Percentiles rank a stretch among this genome's conserved stretches.
Conservation (phyloP, 2,329 filamentous ascomycete species). For the Penicillium sp. region DNA sequence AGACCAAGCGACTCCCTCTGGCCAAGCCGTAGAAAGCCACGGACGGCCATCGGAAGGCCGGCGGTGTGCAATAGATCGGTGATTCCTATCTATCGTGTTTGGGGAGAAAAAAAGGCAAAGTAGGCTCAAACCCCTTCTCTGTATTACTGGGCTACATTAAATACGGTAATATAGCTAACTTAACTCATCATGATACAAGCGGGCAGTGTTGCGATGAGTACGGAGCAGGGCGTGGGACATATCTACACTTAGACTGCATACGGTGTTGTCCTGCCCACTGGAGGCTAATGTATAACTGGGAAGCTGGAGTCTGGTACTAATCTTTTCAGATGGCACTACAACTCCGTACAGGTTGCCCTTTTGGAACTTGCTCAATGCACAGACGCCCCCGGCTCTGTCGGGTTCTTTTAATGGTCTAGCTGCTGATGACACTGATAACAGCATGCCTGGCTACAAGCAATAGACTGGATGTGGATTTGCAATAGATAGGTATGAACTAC, state of each 20-base stretch:
- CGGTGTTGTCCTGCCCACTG: constrained; percentile 37
- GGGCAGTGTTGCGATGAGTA: constrained; percentile 49
- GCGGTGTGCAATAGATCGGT: constrained; percentile 27
- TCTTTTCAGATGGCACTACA: constrained; percentile 31
- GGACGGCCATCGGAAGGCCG: constrained; percentile 25
- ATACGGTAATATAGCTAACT: constrained; percentile 46
- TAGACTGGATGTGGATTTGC: constrained; percentile 38
- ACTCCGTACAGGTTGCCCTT: constrained; percentile 34
- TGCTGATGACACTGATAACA: constrained; percentile 27
- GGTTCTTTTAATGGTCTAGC: constrained; percentile 39
- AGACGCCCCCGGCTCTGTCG: constrained; percentile 35
- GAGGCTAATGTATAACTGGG: constrained; percentile 45
- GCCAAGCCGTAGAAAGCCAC: constrained; percentile 19
- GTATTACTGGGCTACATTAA: constrained; percentile 42
- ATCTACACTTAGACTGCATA: constrained; percentile 38
- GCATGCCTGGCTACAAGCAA: constrained; percentile 27
- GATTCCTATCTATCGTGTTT: constrained; percentile 41
- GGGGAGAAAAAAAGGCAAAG: constrained; percentile 29
- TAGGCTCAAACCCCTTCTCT: constrained; percentile 43
- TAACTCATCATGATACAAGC: constrained; percentile 56
- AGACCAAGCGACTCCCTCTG: constrained; percentile 24
- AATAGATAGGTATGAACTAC: constrained; percentile 40
- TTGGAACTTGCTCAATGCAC: constrained; percentile 41
- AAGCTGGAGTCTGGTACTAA: constrained; percentile 33
- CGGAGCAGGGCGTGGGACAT: constrained; percentile 32